These are phyloP conservation scores for Coffea humblotiana DNA, from an alignment of 305 asterid species.

Conservation along the genomic window DNA sequence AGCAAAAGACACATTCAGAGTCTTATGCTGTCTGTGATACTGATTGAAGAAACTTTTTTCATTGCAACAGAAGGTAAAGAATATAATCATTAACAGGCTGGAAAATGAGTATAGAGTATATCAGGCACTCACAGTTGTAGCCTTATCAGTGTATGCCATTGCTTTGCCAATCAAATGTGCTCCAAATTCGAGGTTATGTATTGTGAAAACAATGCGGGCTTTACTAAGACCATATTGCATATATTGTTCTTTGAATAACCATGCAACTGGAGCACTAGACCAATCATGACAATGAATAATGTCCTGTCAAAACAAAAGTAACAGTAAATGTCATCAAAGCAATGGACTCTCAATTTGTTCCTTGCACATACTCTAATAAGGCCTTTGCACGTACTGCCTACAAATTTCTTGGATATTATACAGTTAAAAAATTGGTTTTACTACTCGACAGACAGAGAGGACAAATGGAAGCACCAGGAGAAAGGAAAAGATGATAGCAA, in stretches of 20 bases:
- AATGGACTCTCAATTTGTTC: neutral
- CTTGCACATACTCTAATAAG: neutral
- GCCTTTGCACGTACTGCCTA: neutral
- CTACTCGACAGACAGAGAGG: neutral
- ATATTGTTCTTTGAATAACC: constrained; percentile 91
- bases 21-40: neutral
- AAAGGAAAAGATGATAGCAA: neutral
- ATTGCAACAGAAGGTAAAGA: neutral
- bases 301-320: constrained; percentile 56
- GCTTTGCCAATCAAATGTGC: constrained; percentile 81
- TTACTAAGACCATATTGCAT: constrained; percentile 83
- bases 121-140: constrained; percentile 75
- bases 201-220: constrained; percentile 90
- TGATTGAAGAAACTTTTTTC: neutral
- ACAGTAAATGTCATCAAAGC: constrained; percentile 9
- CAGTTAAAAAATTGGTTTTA: neutral
- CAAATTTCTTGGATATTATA: neutral
- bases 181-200: constrained; percentile 98
- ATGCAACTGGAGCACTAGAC: constrained; percentile 99
- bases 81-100: neutral
- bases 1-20: constrained; percentile 18
- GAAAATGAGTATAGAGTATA: constrained; percentile 3
- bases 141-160: constrained; percentile 72
- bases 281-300: constrained; percentile 96
- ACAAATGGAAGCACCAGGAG: neutral